Conservation (phyloP, 352 stramenopile genomes). For the Phytophthora melonis region DNA sequence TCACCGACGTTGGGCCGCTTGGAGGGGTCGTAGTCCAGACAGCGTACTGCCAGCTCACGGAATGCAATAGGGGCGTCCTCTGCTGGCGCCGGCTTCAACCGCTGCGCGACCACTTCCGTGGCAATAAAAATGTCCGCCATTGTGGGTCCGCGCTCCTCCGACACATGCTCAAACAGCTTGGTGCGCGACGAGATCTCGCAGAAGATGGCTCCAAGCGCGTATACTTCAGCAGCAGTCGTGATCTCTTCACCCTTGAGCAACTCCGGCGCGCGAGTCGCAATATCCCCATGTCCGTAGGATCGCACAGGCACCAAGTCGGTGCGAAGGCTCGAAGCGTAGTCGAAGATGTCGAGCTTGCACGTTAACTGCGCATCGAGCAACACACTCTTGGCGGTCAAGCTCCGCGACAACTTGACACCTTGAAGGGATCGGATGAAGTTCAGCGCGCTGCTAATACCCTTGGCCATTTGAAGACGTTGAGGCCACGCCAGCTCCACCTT, state of each 20-base stretch:
- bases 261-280: constrained; percentile 64
- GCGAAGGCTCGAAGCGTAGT: constrained; percentile 63
- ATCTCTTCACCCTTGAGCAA: constrained; percentile 56
- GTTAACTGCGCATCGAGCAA: constrained; percentile 62
- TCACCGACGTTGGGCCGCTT: constrained; percentile 54
- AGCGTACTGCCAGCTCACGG: constrained; percentile 50
- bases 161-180: constrained; percentile 57
- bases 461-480: constrained; percentile 57
- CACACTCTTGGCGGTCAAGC: constrained; percentile 68
- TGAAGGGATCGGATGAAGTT: constrained; percentile 60
- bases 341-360: constrained; percentile 84
- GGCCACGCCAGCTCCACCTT: constrained; percentile 67
- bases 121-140: constrained; percentile 75
- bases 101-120: constrained; percentile 53
- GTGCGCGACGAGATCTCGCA: constrained; percentile 69
- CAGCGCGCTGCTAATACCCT: constrained; percentile 58
- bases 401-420: constrained; percentile 48
- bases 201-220: constrained; percentile 76
- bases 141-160: constrained; percentile 55
- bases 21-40: constrained; percentile 59
- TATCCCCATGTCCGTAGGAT: constrained; percentile 67
- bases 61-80: constrained; percentile 57
- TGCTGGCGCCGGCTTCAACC: constrained; percentile 50
- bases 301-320: constrained; percentile 52
- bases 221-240: constrained; percentile 70